A percentile compares a stretch with the other conserved stretches of the same genome.
Conservation (phyloP, 129 eudicot species). For the Erigeron canadensis region DNA sequence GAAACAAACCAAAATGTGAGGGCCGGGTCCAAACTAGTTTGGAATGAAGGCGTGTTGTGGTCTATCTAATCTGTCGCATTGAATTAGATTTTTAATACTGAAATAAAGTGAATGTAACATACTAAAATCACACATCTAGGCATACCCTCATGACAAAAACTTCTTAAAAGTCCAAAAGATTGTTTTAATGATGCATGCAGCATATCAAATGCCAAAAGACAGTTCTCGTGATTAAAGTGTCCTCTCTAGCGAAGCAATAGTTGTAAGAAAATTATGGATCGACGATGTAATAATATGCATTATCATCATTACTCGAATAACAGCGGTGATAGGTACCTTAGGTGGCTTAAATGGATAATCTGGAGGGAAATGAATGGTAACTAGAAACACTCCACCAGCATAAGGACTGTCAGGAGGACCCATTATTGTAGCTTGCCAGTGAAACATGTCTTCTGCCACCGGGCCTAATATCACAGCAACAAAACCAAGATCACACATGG, state of each 20-base stretch:
- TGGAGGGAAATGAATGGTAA: constrained; percentile 65
- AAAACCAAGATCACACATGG: background rate
- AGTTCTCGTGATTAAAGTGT: background rate
- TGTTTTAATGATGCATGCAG: background rate
- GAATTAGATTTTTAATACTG: background rate
- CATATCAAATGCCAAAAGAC: constrained; percentile 5
- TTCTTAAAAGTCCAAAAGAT: background rate
- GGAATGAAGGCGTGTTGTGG: background rate
- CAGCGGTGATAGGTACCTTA: constrained; percentile 40
- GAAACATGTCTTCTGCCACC: constrained; percentile 77
- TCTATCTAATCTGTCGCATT: background rate
- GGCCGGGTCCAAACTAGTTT: background rate
- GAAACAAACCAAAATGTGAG: background rate
- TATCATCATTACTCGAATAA: constrained; percentile 13
- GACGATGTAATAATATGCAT: background rate
- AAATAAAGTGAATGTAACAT: constrained; percentile 1
- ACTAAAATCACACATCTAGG: constrained; percentile 8
- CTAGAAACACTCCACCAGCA: constrained; percentile 65
- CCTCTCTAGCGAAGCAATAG: background rate
- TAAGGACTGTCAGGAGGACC: constrained; percentile 75
- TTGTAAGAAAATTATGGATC: background rate
- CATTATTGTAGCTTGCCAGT: constrained; percentile 76
- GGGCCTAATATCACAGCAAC: constrained; percentile 45
- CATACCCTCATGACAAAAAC: background rate
- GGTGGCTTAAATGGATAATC: constrained; percentile 78